Evolutionary conservation across 1,284 basidiomycete species (phyloP).

Genomic region (Amylostereum areolatum): DNA sequence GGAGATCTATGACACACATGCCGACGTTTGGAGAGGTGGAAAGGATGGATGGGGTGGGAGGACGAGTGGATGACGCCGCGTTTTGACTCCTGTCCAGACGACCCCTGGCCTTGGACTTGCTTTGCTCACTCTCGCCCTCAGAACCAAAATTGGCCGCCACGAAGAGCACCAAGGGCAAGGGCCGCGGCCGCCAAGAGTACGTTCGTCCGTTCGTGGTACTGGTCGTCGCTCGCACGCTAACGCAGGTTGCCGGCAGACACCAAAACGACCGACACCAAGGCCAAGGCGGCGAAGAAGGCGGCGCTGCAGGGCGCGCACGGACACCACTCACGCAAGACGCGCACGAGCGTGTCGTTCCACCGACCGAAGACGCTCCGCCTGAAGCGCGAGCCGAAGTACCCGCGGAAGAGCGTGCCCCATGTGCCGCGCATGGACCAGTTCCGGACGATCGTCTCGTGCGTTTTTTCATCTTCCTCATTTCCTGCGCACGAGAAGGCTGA

Average conservation of each 20-base stretch:
- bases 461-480: constrained; percentile 8
- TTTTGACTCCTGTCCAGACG: too few species aligned
- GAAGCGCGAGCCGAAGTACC: constrained; percentile 85
- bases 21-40: too few species aligned
- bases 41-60: too few species aligned
- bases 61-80: too few species aligned
- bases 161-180: constrained; percentile 59
- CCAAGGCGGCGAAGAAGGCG: constrained; percentile 95
- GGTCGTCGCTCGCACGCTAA: neutral
- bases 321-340: constrained; percentile 77
- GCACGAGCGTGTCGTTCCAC: constrained; percentile 90
- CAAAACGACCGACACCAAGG: constrained; percentile 62
- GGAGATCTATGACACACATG: too few species aligned
- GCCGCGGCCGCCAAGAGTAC: constrained; percentile 42
- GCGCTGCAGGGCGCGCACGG: constrained; percentile 84
- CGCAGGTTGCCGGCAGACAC: constrained; percentile 7
- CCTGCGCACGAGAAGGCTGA: neutral
- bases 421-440: constrained; percentile 97
- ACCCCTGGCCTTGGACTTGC: too few species aligned
- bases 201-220: constrained; percentile 15
- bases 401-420: constrained; percentile 91
- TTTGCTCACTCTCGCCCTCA: too few species aligned
- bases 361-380: constrained; percentile 93
- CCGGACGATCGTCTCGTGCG: constrained; percentile 87
- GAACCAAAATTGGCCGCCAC: constrained; percentile 51